A percentile compares a stretch with the other conserved stretches of the same genome.
Conservation (phyloP, 139 green algal genomes). For the Coelastrella sp. region DNA sequence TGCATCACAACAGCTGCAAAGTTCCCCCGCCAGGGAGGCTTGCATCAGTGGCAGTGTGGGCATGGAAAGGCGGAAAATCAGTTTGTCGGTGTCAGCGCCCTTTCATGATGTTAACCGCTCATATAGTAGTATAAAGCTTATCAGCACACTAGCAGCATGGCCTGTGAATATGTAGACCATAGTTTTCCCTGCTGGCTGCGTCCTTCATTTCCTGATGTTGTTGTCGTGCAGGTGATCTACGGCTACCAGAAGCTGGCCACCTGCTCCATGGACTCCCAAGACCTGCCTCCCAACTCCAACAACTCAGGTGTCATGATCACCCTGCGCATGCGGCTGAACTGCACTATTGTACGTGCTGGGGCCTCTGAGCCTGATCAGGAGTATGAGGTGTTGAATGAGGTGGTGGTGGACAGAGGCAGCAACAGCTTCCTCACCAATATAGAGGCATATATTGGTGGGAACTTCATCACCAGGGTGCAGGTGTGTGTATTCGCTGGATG, state of each 20-base stretch:
- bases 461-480: slow-evolving; percentile 88
- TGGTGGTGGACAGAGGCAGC: slow-evolving; percentile 93
- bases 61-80: too few species aligned
- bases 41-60: too few species aligned
- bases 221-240: slow-evolving; percentile 77
- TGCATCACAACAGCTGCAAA: too few species aligned
- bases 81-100: too few species aligned
- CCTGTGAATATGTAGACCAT: not conserved
- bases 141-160: not conserved
- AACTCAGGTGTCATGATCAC: slow-evolving; percentile 92
- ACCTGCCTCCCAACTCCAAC: slow-evolving; percentile 25
- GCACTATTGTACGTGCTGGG: slow-evolving; percentile 76
- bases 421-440: slow-evolving; percentile 95
- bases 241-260: slow-evolving; percentile 73
- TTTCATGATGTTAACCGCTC: too few species aligned
- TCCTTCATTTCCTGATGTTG: not conserved
- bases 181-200: not conserved
- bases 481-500: slow-evolving; percentile 1
- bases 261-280: slow-evolving; percentile 58
- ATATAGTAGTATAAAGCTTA: too few species aligned
- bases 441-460: slow-evolving; percentile 87
- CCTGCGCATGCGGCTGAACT: slow-evolving; percentile 95
- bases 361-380: slow-evolving; percentile 54
- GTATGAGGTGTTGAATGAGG: slow-evolving; percentile 94
- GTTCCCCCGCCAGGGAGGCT: too few species aligned